Percentiles rank a stretch among this genome's conserved stretches.
These are phyloP conservation scores for Neurospora discreta DNA, from an alignment of 495 filamentous ascomycete genomes.

Conservation along the genomic window DNA sequence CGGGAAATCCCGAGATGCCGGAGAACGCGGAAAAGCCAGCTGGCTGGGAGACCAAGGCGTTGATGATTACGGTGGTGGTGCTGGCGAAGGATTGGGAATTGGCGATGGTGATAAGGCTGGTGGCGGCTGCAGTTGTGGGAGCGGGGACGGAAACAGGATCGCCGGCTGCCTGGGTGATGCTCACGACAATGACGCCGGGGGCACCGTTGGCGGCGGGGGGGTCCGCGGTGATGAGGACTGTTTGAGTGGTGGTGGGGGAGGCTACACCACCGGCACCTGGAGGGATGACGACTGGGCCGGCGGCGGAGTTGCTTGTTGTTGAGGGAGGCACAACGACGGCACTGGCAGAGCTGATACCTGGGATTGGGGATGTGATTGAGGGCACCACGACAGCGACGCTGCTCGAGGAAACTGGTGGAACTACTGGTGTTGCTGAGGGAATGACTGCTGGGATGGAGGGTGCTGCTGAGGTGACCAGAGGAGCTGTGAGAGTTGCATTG, in stretches of 20 bases:
- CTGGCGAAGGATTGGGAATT: not conserved
- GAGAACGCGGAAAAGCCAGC: not conserved
- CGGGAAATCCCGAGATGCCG: not conserved
- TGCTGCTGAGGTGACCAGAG: not conserved
- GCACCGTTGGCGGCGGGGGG: not conserved
- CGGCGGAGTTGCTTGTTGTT: not conserved
- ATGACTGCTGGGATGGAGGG: not conserved
- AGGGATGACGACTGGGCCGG: not conserved
- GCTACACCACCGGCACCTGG: not conserved
- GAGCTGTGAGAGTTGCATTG: not conserved
- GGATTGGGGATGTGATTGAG: not conserved
- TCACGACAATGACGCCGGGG: not conserved
- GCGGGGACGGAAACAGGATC: not conserved
- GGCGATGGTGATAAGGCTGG: not conserved
- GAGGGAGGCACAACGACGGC: not conserved
- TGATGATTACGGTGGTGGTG: not conserved
- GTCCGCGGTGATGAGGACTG: not conserved
- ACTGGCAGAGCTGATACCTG: not conserved
- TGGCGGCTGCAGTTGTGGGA: not conserved
- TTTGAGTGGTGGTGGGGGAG: not conserved
- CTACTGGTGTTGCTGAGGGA: not conserved
- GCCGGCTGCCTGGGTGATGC: not conserved
- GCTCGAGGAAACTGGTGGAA: not conserved
- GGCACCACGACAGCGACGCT: not conserved
- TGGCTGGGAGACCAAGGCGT: not conserved